Evolutionary conservation across 2,329 filamentous ascomycete species (phyloP), one percentile per base, ranked within the genome.

Genomic region (Tolypocladium ophioglossoides): DNA sequence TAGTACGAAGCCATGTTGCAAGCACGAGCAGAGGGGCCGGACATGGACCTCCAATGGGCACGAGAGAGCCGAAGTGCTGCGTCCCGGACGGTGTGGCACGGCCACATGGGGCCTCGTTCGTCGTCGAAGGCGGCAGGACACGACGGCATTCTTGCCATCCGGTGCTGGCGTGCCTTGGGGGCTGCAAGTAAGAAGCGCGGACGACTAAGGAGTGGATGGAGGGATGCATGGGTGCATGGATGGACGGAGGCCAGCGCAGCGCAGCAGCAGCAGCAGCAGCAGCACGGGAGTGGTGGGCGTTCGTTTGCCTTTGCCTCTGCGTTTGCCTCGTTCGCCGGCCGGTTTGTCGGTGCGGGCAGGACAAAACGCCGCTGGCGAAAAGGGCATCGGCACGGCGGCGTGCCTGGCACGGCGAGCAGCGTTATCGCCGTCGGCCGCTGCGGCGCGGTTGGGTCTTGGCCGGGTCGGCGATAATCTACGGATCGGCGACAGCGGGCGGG

Each of bases 331-430:
- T 12, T 12, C 41, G 32, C 30, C 35, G 37, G 50, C 52, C 54
- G 38, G 54, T 50, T 30, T 44, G 44, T 53, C 54, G 54, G 54
- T 32, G 54, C 54, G 51, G 51, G 54, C 51, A 30, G 40, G 51
- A 49, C 51, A 44, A 55, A 55, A 40, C 51, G 51, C 54, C 51
- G 54, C 24, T 18, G 30, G 14, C 51, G 40, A 34, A n/a, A 16
- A 18, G 9, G 37, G 24, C 48, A 48, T 50, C 47, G 52, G 52
- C 34, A n/a, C 35, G 44, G 46, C 34, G 22, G 40, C 16, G 32
- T 39, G 34, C 20, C 9, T 24, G 34, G 20, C 18, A 37, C 37
- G 47, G 27, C 22, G 14, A 35, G 52, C 48, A 20, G 35, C 52
- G 14, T 50, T 50, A 50, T 50, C 52, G 47, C 52, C 52, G 47